Evolutionary conservation across 2,329 filamentous ascomycete species (phyloP), one percentile per base, ranked within the genome.

Genomic region (Cordyceps cicadae): DNA sequence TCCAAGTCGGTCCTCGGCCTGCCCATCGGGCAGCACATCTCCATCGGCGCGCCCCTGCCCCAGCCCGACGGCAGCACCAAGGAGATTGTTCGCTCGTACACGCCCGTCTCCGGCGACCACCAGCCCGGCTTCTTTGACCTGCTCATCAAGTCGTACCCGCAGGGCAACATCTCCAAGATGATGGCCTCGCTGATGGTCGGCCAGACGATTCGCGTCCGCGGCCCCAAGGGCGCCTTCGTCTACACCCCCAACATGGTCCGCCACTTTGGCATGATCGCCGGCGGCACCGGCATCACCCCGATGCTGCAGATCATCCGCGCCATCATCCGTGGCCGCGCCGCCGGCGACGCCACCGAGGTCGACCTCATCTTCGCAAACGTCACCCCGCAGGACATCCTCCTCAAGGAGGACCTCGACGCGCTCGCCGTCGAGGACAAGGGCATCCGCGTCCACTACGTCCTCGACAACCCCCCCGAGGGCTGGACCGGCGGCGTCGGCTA

Each of bases 1-100:
- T 78, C 87, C 46, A 87, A 80, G 68, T 85, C 89, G 67, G 91
- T 97, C 74, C 90, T 97, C 70, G 94, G 94, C 71, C 89, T 97
- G 49, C 93, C 94, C 67, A 97, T 97, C 79, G 94, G 94, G 72
- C 94, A 99, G 80, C 94, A 99, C 81, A 97, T 99, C 77, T 97
- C 93, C 64, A 91, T 99, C 72, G 90, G 89, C 67, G 93, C 92
- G 60, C 85, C 83, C 61, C 84, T 92, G 63, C 69, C 76, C 49
- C 84, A 87, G 70, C 75, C 79, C 61, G 86, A 90, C 69, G 91
- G 90, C 71, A 81, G 82, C 68, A 80, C 80, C 66, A 93, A 94
- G 78, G 89, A 95, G 71, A 87, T 96, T 66, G 87, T 95, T 59
- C 89, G 92, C 70, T 95, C 90, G 24, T 96, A 96, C 80, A 96